phyloP scores from a whole-genome alignment of 2,329 filamentous ascomycete species.

The Colletotrichum acutatum region DNA sequence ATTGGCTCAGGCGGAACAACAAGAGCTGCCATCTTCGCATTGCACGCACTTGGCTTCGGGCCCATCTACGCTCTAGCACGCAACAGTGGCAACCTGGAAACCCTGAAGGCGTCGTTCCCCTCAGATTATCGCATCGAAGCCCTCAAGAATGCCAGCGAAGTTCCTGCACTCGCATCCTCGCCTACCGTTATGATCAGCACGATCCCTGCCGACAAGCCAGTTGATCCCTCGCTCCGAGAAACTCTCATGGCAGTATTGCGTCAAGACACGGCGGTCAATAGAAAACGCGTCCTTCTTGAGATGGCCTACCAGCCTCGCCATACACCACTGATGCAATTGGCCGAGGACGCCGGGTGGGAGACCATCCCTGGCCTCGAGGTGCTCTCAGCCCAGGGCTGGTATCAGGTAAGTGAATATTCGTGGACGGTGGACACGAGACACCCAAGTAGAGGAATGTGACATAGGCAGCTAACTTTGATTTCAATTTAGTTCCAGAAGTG shows the following conservation, averaged over 20 bases:
- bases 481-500: slow-evolving; percentile 77
- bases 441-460: background rate
- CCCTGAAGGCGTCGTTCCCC: slow-evolving; percentile 79
- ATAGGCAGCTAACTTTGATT: slow-evolving; percentile 38
- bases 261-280: slow-evolving; percentile 50
- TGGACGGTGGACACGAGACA: background rate
- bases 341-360: slow-evolving; percentile 80
- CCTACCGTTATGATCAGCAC: slow-evolving; percentile 86
- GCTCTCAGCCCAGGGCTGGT: slow-evolving; percentile 86
- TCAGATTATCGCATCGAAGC: slow-evolving; percentile 75
- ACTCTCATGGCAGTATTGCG: slow-evolving; percentile 68
- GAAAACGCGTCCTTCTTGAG: slow-evolving; percentile 77
- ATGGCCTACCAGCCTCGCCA: slow-evolving; percentile 95
- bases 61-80: slow-evolving; percentile 91
- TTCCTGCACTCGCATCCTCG: slow-evolving; percentile 44
- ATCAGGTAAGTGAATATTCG: slow-evolving; percentile 73
- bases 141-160: slow-evolving; percentile 49
- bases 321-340: slow-evolving; percentile 87
- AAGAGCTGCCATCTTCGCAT: slow-evolving; percentile 88
- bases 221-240: slow-evolving; percentile 77
- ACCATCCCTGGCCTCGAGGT: slow-evolving; percentile 91
- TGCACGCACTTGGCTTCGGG: slow-evolving; percentile 84
- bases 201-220: slow-evolving; percentile 87
- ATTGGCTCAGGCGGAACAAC: slow-evolving; percentile 93
- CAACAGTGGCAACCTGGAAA: slow-evolving; percentile 73